Base-by-base conservation (phyloP, 805 yeast genomes). In the Yamadazyma sp. region DNA sequence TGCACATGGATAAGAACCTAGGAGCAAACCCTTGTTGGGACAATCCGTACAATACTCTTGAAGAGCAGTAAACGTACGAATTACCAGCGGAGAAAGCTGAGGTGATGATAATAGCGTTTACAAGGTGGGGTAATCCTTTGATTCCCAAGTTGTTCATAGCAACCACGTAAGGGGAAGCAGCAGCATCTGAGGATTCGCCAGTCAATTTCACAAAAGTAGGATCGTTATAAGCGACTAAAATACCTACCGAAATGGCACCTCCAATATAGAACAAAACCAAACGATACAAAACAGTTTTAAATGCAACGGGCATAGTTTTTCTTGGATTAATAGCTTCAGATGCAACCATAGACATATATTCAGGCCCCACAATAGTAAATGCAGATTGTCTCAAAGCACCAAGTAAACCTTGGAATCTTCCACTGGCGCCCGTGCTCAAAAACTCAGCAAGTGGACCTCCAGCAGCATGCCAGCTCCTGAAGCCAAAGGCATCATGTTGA, bases 21-120 rank as follows among this genome's bases (percentile, higher is more conserved):
- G 95, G 95, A 1, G 93, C 91, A 44, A 77, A 75, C 0, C 91
- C 89, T 49, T 75, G 78, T 20, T 75, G 59, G 0, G 93, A 84
- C 58, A 85, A 64, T 2, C 87, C 87, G 55, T 80, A 80, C 15
- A 86, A 63, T 0, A 84, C 69, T 53, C 78, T 61, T 6, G 88
- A 75, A 0, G 91, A 81, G 43, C 88, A 80, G 53, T 77, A 85
- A 23, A 84, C 76, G 55, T 80, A 83, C 1, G 91, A 83, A 57
- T 86, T 86, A 37, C 95, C 95, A 2, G 95, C 89, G 23, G 89
- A 80, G 48, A 86, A 82, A 0, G 90, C 84, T 1, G 93, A 75
- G 4, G 86, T 70, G 38, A 88, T 69, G 38, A 88, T 71, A 20
- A 86, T 75, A 1, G 78, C 95, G 59, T 89, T 89, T 40, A 89